phyloP scores from a whole-genome alignment of 192 early-diverging fungal species.

The Chytriomyces hyalinus region DNA sequence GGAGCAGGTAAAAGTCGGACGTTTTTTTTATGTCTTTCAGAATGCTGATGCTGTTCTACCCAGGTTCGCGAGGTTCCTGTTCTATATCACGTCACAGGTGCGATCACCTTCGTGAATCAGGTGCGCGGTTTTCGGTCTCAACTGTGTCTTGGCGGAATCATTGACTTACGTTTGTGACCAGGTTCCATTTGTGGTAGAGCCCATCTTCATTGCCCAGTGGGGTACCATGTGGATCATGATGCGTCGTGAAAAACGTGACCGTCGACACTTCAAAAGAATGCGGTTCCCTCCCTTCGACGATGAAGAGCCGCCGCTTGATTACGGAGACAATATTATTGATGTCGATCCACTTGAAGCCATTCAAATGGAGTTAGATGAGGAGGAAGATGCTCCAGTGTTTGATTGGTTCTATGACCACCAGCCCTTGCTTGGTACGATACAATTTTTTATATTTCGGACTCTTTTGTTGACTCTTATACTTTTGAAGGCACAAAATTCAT shows the following conservation, averaged over 20 bases:
- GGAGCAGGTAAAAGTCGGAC: slow-evolving; percentile 78
- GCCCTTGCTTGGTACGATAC: slow-evolving; percentile 59
- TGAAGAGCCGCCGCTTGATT: slow-evolving; percentile 98
- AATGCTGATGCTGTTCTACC: background rate
- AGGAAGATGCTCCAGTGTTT: slow-evolving; percentile 88
- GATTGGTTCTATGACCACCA: slow-evolving; percentile 99
- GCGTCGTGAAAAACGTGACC: slow-evolving; percentile 96
- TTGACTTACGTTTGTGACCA: too few relatives aligned
- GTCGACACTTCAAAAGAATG: slow-evolving; percentile 99
- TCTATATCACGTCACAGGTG: slow-evolving; percentile 97
- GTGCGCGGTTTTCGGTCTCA: too few relatives aligned
- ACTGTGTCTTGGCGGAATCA: too few relatives aligned
- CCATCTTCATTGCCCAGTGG: slow-evolving; percentile 98
- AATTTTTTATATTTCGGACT: background rate
- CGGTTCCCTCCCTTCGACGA: slow-evolving; percentile 98
- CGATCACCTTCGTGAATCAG: slow-evolving; percentile 98
- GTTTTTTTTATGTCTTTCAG: background rate
- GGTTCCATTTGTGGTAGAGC: slow-evolving; percentile 95
- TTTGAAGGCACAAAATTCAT: slow-evolving; percentile 67
- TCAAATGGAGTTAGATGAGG: slow-evolving; percentile 97
- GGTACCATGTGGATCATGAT: slow-evolving; percentile 99
- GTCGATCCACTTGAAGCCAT: slow-evolving; percentile 98
- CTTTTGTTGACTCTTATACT: background rate
- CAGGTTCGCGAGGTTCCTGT: slow-evolving; percentile 90
- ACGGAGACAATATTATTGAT: slow-evolving; percentile 97